Base-by-base conservation (phyloP, 441 rosid species). In the Adansonia gregorii region DNA sequence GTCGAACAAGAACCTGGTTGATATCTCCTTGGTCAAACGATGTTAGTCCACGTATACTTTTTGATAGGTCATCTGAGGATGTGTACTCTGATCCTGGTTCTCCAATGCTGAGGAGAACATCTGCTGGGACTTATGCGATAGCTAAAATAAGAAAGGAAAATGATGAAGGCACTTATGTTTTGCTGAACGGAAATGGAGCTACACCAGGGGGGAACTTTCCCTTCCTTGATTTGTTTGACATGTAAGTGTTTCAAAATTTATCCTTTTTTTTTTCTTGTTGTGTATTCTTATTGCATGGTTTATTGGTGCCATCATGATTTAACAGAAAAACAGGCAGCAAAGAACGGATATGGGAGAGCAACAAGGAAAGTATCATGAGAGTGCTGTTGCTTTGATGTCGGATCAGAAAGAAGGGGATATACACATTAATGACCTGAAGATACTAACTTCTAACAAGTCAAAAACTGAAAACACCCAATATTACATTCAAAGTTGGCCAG, bases 61-160 rank as follows among this genome's bases (percentile, higher is more conserved):
- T 95, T 87, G 98, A 95, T 83, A 87, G 99, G 80, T 95, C 99
- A 78, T 95, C 95, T 0, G 99, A 95, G 82, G 98, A 95, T 86
- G 98, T 88, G 69, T 95, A 95, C 83, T 94, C 99, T 12, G 98
- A 95, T 84, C 99, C 99, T 81, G 98, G 99, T 67, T 93, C 97
- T 68, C 93, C 99, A 59, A 90, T 95, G 97, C 80, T 88, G 83
- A 91, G 97, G 79, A 95, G 99, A 87, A 92, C 97, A 15, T 72
- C 82, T 55, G 61, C 88, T 76, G 99, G 95, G 41, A 91, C 88
- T 11, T 94, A 94, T 73, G 93, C 94, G 79, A 91, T 95, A 80
- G 99, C 99, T 73, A 94, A 85, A 83, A 72, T 90, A 74, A 91
- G 88, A 88, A 95, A 91, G 79, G 92, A 84, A 84, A 78, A 85